Evolutionary conservation across 352 stramenopile species (phyloP).

Genomic region (Pythium rishiriense): DNA sequence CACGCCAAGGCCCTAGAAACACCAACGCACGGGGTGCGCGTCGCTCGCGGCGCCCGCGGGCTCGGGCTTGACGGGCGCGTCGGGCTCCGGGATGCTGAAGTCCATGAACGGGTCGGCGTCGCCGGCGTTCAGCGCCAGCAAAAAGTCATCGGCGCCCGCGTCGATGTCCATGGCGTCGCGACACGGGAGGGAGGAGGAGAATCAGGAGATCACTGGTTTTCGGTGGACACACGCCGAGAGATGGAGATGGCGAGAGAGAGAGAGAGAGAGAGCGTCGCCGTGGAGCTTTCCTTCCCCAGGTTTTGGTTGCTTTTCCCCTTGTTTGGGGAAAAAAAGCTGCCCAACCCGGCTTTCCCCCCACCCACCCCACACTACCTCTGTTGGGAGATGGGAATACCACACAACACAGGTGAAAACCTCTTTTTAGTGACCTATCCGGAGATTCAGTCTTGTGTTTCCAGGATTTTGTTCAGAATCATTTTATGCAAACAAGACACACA

Average conservation of each 20-base stretch:
- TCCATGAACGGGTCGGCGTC: slow-evolving; percentile 57
- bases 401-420: background rate
- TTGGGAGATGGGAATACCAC: slow-evolving; percentile 4
- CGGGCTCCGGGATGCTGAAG: slow-evolving; percentile 42
- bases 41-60: background rate
- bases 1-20: background rate
- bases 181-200: too few species aligned
- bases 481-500: background rate
- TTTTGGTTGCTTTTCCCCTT: too few species aligned
- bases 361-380: background rate
- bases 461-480: background rate
- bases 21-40: slow-evolving; percentile 19
- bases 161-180: slow-evolving; percentile 79
- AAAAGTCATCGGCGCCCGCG: slow-evolving; percentile 78
- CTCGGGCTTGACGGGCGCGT: slow-evolving; percentile 16
- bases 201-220: too few species aligned
- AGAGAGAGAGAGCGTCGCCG: too few species aligned
- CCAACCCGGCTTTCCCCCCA: background rate
- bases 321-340: too few species aligned
- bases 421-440: background rate
- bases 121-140: slow-evolving; percentile 72
- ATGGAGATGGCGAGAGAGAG: background rate
- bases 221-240: background rate
- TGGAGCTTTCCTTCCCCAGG: too few species aligned
- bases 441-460: background rate